Conservation (phyloP, 2,329 filamentous ascomycete species). For the Colletotrichum musae region DNA sequence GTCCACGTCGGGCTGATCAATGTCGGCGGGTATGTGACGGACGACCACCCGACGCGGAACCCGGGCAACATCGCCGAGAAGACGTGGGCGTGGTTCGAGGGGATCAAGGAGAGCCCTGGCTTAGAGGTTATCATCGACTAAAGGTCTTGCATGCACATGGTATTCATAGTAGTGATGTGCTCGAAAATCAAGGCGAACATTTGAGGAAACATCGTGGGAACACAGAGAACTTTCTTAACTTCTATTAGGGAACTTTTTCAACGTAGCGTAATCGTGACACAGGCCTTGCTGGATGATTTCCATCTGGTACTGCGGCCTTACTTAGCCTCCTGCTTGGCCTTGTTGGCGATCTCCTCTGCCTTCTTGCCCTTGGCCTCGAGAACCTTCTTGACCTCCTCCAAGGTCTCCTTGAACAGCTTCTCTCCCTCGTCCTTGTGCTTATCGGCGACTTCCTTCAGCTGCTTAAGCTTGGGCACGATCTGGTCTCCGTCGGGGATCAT, state of each 20-base stretch:
- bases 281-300: not conserved
- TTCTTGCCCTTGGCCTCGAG: constrained; percentile 71
- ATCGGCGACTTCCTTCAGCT: constrained; percentile 75
- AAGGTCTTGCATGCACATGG: too few species aligned
- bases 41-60: constrained; percentile 38
- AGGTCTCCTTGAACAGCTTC: constrained; percentile 77
- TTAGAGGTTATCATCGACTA: constrained; percentile 52
- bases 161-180: too few species aligned
- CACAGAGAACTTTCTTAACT: too few species aligned
- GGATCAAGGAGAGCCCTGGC: constrained; percentile 51
- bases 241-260: too few species aligned
- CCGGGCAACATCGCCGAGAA: constrained; percentile 56
- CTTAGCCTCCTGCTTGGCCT: constrained; percentile 65
- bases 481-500: constrained; percentile 76
- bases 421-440: constrained; percentile 80
- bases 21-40: constrained; percentile 59
- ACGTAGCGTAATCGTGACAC: too few species aligned
- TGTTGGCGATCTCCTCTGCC: constrained; percentile 71
- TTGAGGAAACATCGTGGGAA: too few species aligned
- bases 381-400: constrained; percentile 76
- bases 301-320: constrained; percentile 41
- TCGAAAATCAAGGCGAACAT: too few species aligned
- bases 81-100: constrained; percentile 60
- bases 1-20: constrained; percentile 64
- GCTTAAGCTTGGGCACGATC: constrained; percentile 75